Base-by-base conservation (phyloP, 352 stramenopile species). In the Blastocystis sp. region DNA sequence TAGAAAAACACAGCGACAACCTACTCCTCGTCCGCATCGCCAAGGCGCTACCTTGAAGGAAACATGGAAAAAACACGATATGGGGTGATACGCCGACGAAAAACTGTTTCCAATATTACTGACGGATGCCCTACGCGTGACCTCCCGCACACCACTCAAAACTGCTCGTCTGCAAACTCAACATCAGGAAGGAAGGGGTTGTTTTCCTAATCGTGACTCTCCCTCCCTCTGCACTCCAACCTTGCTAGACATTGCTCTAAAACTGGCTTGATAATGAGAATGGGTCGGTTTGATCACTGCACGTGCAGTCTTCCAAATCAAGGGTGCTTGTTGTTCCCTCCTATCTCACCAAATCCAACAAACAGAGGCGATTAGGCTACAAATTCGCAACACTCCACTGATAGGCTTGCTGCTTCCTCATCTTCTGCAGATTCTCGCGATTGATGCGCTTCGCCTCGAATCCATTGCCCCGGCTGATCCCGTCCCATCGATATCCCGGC, bases 161-260 rank as follows among this genome's bases (percentile, higher is more conserved):
- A 87, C 77, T 43, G 60, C 45, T 87, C 62, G 45, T 87, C 65
- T 42, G 77, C 62, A 38, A 87, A 38, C 43, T 87, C 77, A 40
- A 87, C 77, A 87, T 87, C 77, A 24, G 77, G 62, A 62, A 87
- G 65, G 34, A 87, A 87, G 2, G 77, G 77, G 79, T 87, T 87
- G 10, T 66, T 54, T 81, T 81, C 71, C 71, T 81, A 81, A 7
- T 59, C 42, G 40, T 81, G 3, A 81, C 11, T 11, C 3, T 57
- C 9, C 43, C 52, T 65, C 11, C 14, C 11, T 7, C n/a, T 4
- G 6, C 48, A 64, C 34, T 68, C n/a, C 21, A n/a, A 81, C 71
- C 45, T 81, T 81, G 24, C 3, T 52, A 64, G 71, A 81, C 71
- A 81, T 81, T 6, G 28, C 48, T 57, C 14, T 7, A 57, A 17